A percentile compares a stretch with the other conserved stretches of the same genome.
These are phyloP conservation scores for Fusarium fracticaudum DNA, from an alignment of 2,329 filamentous ascomycete genomes.

Conservation along the genomic window DNA sequence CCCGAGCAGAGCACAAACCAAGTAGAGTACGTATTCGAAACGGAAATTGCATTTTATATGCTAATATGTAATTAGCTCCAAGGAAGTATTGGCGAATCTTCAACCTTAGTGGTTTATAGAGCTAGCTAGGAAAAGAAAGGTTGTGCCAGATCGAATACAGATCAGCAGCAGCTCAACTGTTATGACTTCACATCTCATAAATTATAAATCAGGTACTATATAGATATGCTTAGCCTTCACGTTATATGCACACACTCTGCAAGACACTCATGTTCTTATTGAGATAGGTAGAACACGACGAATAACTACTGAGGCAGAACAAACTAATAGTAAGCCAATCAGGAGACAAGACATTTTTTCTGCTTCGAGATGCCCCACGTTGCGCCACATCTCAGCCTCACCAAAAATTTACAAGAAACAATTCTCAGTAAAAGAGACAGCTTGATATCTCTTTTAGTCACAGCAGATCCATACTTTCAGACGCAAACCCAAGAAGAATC, in stretches of 20 bases:
- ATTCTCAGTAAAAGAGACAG: constrained; percentile 4
- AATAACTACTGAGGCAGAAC: neutral
- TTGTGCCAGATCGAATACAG: neutral
- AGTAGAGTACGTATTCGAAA: neutral
- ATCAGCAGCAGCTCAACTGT: neutral
- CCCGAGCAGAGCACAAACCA: neutral
- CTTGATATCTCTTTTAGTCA: constrained; percentile 10
- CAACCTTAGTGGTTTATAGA: neutral
- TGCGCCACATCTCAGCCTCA: constrained; percentile 28
- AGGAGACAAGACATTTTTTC: neutral
- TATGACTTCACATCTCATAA: too few species aligned
- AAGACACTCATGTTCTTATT: neutral
- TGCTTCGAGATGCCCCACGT: constrained; percentile 6
- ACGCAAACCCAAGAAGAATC: neutral
- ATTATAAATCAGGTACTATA: too few species aligned
- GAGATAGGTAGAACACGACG: neutral
- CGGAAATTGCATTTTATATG: neutral
- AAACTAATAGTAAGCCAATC: constrained; percentile 1
- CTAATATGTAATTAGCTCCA: neutral
- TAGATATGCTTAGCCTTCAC: neutral
- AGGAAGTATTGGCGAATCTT: neutral
- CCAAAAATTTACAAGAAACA: constrained; percentile 31
- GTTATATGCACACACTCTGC: neutral
- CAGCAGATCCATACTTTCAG: constrained; percentile 5
- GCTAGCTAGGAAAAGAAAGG: neutral